These are phyloP conservation scores for Cajanus cajan DNA, from an alignment of 306 rosid species.

Conservation along the genomic window DNA sequence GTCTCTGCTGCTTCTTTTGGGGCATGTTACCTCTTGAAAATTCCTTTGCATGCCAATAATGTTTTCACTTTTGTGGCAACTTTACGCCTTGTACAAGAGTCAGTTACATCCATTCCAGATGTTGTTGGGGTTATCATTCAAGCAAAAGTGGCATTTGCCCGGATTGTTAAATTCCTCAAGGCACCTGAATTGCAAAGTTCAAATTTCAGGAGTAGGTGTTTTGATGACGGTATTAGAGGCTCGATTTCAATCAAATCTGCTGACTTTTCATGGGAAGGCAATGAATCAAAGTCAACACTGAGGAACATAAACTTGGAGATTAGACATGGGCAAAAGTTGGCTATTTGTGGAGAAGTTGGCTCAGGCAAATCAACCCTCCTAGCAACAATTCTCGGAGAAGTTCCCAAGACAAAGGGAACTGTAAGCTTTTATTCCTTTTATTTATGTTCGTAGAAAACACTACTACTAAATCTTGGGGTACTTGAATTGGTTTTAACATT, in stretches of 20 bases:
- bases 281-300: constrained; percentile 46
- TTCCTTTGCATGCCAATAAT: neutral
- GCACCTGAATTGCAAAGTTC: constrained; percentile 56
- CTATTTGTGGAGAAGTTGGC: constrained; percentile 64
- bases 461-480: neutral
- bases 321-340: constrained; percentile 54
- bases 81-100: neutral
- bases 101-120: neutral
- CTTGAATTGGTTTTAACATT: neutral
- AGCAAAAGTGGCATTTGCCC: neutral
- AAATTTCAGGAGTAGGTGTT: constrained; percentile 19
- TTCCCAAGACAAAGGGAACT: neutral
- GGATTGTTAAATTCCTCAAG: constrained; percentile 44
- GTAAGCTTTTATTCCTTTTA: neutral
- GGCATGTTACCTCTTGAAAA: neutral
- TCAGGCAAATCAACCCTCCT: neutral
- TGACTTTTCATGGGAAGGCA: constrained; percentile 60
- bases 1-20: neutral
- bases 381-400: neutral
- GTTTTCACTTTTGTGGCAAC: neutral
- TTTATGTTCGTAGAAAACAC: neutral
- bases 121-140: neutral
- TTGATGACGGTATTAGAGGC: constrained; percentile 15
- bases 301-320: constrained; percentile 50
- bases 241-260: constrained; percentile 48